Evolutionary conservation across 495 filamentous ascomycete species (phyloP).

Genomic region (Talaromyces nanjingensis): DNA sequence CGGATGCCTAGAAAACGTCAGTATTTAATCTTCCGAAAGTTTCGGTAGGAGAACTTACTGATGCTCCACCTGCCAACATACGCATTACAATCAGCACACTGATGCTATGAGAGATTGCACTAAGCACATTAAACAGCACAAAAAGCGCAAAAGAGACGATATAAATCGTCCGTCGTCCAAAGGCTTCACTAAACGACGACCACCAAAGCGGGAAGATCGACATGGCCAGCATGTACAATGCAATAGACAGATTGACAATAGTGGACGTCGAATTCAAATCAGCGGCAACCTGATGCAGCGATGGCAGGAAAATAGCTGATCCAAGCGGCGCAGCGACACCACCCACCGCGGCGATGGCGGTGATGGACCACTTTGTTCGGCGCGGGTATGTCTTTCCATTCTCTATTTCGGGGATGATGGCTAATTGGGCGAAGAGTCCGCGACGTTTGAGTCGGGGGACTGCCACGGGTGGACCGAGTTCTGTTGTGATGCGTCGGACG

Average conservation of each 20-base stretch:
- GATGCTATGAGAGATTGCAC: slow-evolving; percentile 68
- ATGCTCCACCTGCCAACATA: slow-evolving; percentile 71
- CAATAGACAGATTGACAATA: slow-evolving; percentile 74
- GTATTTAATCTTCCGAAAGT: not conserved
- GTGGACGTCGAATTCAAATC: slow-evolving; percentile 62
- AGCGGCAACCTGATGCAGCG: slow-evolving; percentile 59
- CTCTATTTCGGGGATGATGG: slow-evolving; percentile 77
- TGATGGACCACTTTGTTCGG: slow-evolving; percentile 79
- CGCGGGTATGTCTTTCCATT: slow-evolving; percentile 65
- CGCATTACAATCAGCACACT: slow-evolving; percentile 83
- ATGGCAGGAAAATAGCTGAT: slow-evolving; percentile 75
- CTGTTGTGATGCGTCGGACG: slow-evolving; percentile 13
- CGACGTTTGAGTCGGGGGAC: slow-evolving; percentile 63
- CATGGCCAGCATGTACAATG: slow-evolving; percentile 87
- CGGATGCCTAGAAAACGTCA: slow-evolving; percentile 46
- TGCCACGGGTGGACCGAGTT: slow-evolving; percentile 22
- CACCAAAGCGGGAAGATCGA: slow-evolving; percentile 91
- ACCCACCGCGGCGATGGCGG: slow-evolving; percentile 63
- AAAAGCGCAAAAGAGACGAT: slow-evolving; percentile 75
- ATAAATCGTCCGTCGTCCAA: slow-evolving; percentile 82
- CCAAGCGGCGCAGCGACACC: slow-evolving; percentile 77
- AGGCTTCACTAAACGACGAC: slow-evolving; percentile 80
- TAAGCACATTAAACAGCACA: slow-evolving; percentile 66
- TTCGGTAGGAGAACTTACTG: slow-evolving; percentile 17
- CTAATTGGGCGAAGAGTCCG: slow-evolving; percentile 66